These are phyloP conservation scores for Phytopythium cucurbitacearum DNA, from an alignment of 352 stramenopile genomes.

Conservation along the genomic window DNA sequence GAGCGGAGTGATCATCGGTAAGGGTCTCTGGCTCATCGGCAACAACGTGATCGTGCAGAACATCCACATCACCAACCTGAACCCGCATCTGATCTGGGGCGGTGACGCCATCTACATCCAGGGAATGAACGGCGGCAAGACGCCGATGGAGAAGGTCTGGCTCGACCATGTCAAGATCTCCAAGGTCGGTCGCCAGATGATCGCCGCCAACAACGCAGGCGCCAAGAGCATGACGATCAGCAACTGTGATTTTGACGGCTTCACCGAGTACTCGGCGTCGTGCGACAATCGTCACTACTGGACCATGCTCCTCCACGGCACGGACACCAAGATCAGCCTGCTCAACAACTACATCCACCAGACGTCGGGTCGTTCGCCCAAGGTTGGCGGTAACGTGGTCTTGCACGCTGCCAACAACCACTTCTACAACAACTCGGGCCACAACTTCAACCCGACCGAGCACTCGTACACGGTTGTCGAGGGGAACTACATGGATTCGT, in stretches of 20 bases:
- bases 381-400: conserved; percentile 22
- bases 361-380: conserved; percentile 36
- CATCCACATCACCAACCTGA: conserved; percentile 20
- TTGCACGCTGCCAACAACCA: conserved; percentile 29
- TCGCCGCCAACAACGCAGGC: conserved; percentile 23
- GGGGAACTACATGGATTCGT: conserved; percentile 26
- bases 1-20: conserved; percentile 33
- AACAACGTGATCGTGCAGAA: conserved; percentile 32
- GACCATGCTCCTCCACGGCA: conserved; percentile 14
- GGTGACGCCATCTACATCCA: conserved; percentile 26
- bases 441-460: conserved; percentile 15
- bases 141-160: conserved; percentile 7
- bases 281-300: conserved; percentile 50
- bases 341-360: conserved; percentile 45
- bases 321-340: conserved; percentile 22
- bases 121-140: conserved; percentile 12
- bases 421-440: conserved; percentile 14
- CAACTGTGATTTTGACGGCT: conserved; percentile 45
- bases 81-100: conserved; percentile 19
- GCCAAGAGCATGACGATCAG: conserved; percentile 31
- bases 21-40: conserved; percentile 18
- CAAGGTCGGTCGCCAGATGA: conserved; percentile 35
- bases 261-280: conserved; percentile 27
- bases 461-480: conserved; percentile 16
- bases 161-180: conserved; percentile 3